These are phyloP conservation scores for Crithidia thermophila DNA, from an alignment of 208 protist genomes.

Conservation along the genomic window DNA sequence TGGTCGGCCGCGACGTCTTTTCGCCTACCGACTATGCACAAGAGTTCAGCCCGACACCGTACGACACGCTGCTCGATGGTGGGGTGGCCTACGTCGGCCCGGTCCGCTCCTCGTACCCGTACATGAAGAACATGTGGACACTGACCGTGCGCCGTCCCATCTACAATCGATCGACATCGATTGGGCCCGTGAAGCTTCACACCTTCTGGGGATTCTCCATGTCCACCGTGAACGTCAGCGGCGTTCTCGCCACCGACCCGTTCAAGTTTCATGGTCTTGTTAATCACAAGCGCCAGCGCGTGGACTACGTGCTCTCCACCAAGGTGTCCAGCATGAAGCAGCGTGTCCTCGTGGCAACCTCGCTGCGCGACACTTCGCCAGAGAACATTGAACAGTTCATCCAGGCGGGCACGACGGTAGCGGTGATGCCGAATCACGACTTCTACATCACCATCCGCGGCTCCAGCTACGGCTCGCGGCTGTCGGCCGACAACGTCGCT, in stretches of 20 bases:
- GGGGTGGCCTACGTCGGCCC: slow-evolving; percentile 38
- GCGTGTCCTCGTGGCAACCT: slow-evolving; percentile 22
- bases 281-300: slow-evolving; percentile 8
- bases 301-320: slow-evolving; percentile 68
- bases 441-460: slow-evolving; percentile 17
- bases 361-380: slow-evolving; percentile 9
- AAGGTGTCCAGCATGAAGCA: background rate
- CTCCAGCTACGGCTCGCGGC: background rate
- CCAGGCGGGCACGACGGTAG: background rate
- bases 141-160: slow-evolving; percentile 49
- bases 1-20: slow-evolving; percentile 28
- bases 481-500: slow-evolving; percentile 9
- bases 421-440: slow-evolving; percentile 2
- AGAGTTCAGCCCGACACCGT: slow-evolving; percentile 6
- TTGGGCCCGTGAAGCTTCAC: background rate
- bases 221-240: slow-evolving; percentile 44
- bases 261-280: slow-evolving; percentile 6
- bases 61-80: slow-evolving; percentile 33
- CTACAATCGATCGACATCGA: slow-evolving; percentile 36
- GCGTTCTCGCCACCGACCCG: slow-evolving; percentile 27
- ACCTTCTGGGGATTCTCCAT: slow-evolving; percentile 81
- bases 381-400: slow-evolving; percentile 1
- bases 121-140: slow-evolving; percentile 30
- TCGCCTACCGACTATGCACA: slow-evolving; percentile 4
- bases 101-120: slow-evolving; percentile 3